Base-by-base conservation (phyloP, 1,284 basidiomycete species). In the Violaceomyces palustris region DNA sequence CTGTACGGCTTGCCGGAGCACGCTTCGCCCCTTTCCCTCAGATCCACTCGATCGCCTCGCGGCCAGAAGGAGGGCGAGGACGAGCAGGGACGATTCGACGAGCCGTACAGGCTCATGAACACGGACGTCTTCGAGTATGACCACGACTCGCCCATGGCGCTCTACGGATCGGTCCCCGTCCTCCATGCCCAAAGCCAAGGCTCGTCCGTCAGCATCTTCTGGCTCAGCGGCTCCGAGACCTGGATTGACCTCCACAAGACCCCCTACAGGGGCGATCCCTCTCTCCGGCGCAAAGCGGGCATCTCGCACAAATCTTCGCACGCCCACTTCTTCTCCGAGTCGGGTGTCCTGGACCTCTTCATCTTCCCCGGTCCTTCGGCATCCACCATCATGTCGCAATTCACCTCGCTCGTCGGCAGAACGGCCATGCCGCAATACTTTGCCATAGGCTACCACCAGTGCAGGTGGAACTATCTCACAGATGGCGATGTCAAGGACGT, bases 1-100 rank as follows among this genome's bases (percentile, higher is more conserved):
- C 83, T 97, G 46, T 98, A 88, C 64, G 93, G 94, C 44, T 89
- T 99, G 32, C 93, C 94, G 3, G 90, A 99, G 75, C 94, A 94
- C 67, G 93, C 94, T 8, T 91, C 91, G 1, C 82, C 84, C 6
- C 80, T 98, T 24, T 86, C 86, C 11, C 82, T 98, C 2, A 91
- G 90, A 5, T 60, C 57, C 8, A 73, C 71, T 10, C 50, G 63
- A 9, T 45, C 46, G 26, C 61, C 64, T 18, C 44, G 58, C 14
- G 57, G 57, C 17, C 42, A 24, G 4, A 6, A 32, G 10, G 50
- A 53, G 7, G 48, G 48, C 2, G 42, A 44, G 27, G 66, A 70
- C 12, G 64, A 69, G 29, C 44, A 50, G 22, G 58, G 45, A 24
- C 69, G 71, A 34, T 73, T 57, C 51, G 40, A 42, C 14, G 93